Conservation (phyloP, 2,329 filamentous ascomycete species). For the Arthroderma sp. region DNA sequence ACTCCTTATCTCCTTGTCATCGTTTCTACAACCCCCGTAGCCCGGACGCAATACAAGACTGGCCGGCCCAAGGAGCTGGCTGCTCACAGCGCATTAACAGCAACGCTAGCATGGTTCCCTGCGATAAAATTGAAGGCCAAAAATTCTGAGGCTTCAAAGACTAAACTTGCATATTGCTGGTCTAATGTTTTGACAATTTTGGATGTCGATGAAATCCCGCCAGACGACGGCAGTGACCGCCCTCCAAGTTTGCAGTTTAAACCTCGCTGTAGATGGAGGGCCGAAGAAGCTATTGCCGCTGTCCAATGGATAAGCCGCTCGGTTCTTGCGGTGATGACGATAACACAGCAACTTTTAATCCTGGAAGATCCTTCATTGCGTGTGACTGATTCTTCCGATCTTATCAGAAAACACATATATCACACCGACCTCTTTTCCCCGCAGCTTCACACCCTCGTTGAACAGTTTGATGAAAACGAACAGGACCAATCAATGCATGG, state of each 20-base stretch:
- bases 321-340: constrained; percentile 79
- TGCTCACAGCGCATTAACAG: constrained; percentile 82
- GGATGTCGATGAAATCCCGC: constrained; percentile 62
- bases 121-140: constrained; percentile 79
- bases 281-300: constrained; percentile 87
- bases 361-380: constrained; percentile 80
- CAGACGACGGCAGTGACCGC: constrained; percentile 55
- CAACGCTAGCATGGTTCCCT: constrained; percentile 93
- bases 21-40: constrained; percentile 90
- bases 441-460: constrained; percentile 72
- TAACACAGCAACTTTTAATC: constrained; percentile 84
- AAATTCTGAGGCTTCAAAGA: constrained; percentile 52
- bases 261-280: constrained; percentile 76
- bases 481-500: constrained; percentile 75
- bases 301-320: constrained; percentile 95
- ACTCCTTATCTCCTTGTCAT: constrained; percentile 93
- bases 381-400: constrained; percentile 87
- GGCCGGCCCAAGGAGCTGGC: constrained; percentile 80
- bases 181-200: constrained; percentile 92
- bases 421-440: constrained; percentile 81
- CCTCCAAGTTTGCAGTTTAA: constrained; percentile 67
- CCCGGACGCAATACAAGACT: constrained; percentile 92
- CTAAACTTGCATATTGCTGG: constrained; percentile 95
- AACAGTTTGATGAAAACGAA: constrained; percentile 59
- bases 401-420: constrained; percentile 84